Evolutionary conservation across 352 stramenopile genomes (phyloP), one percentile per base, ranked within the genome.

Genomic region (Elongisporangium anandrum): DNA sequence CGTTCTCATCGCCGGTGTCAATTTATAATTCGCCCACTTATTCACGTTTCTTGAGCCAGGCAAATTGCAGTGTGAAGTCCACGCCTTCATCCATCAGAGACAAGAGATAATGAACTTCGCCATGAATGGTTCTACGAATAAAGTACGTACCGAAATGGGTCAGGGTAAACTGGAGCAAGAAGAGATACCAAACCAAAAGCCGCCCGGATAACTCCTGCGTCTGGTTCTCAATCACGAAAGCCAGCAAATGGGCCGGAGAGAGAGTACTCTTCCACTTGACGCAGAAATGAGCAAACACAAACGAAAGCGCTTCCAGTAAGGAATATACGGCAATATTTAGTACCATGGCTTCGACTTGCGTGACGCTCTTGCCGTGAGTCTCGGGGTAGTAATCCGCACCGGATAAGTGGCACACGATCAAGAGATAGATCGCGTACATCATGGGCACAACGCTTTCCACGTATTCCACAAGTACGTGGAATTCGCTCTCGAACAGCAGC

Each of bases 211-310:
- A 68, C 5, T 61, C 50, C 10, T 64, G 26, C 34, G 50, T 52
- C 49, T 73, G 68, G 9, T 50, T 71, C 39, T 80, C 72, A 4
- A 80, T 52, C 8, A 80, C 72, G 53, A 80, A 80, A 0, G 72
- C 68, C 15, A 77, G 48, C 24, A 72, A 61, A 23, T 80, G 65
- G 0, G 77, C 39, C 10, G 58, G 50, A 52, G 65, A 60, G 4
- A 77, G 23, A 4, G 60, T 34, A 12, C 68, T 60, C 19, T 50
- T 47, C 24, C 52, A 59, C 19, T 61, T 63, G 20, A 77, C 34
- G 1, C 74, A 10, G 0, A 56, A 3, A 1, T 52, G 13, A 10
- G 73, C 56, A 15, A 72, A 17, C 13, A 70, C 6, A 13, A 80
- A 68, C 1, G 66, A 77, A 1, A 39, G 39, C 0, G 70, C 22